phyloP scores from a whole-genome alignment of 1,284 basidiomycete genomes.

The Malassezia equina region DNA sequence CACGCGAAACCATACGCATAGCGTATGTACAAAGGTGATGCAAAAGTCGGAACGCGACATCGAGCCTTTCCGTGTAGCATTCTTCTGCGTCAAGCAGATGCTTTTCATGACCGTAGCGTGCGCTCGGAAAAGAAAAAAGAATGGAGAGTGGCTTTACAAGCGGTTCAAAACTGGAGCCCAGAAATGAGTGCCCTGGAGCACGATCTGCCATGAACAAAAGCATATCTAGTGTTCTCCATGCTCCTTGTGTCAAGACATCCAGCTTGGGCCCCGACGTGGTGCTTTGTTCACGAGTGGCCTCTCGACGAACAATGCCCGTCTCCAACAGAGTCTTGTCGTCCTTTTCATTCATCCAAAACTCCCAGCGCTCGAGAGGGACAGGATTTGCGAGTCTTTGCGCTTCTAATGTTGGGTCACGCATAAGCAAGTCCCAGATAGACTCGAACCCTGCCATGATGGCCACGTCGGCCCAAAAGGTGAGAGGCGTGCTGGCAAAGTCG shows the following conservation, averaged over 20 bases:
- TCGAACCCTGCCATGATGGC: background rate
- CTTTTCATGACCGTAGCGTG: background rate
- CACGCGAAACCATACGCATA: background rate
- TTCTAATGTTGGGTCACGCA: background rate
- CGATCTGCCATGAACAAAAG: background rate
- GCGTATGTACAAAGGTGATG: background rate
- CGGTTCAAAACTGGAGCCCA: background rate
- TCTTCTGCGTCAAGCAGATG: background rate
- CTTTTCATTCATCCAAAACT: constrained; percentile 2
- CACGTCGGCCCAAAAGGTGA: constrained; percentile 5
- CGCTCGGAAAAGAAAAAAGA: background rate
- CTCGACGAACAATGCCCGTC: background rate
- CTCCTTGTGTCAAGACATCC: constrained; percentile 4
- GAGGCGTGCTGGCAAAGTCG: background rate
- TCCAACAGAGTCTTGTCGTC: background rate
- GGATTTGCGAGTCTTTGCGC: background rate
- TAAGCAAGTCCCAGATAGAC: constrained; percentile 6
- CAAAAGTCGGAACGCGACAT: background rate
- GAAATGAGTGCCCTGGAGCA: background rate
- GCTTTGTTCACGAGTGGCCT: background rate
- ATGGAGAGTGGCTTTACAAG: background rate
- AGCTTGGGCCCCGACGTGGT: background rate
- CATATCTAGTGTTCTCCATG: constrained; percentile 8
- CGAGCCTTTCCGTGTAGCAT: background rate
- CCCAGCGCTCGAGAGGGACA: background rate